These are phyloP conservation scores for Heliosperma pusillum DNA, from an alignment of 148 eudicot species.

Conservation along the genomic window DNA sequence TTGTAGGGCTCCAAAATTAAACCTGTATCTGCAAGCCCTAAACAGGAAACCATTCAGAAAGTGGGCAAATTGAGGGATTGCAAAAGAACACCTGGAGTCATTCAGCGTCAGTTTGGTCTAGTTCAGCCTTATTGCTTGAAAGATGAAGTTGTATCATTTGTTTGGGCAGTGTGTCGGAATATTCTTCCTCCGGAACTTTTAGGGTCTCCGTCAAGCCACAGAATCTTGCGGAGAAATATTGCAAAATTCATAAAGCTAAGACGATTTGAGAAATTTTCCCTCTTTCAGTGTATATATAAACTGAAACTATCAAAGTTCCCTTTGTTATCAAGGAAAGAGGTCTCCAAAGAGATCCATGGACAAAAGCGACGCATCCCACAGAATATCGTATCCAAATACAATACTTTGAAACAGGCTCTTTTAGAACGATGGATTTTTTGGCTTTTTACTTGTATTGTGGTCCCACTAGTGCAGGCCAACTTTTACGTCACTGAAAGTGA, in stretches of 20 bases:
- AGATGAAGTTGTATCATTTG: constrained; percentile 62
- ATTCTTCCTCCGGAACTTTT: constrained; percentile 61
- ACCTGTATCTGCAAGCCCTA: constrained; percentile 3
- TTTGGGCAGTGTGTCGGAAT: constrained; percentile 87
- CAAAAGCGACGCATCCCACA: neutral
- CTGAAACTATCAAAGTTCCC: constrained; percentile 59
- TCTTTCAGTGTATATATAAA: constrained; percentile 55
- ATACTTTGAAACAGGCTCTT: constrained; percentile 37
- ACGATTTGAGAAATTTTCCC: constrained; percentile 64
- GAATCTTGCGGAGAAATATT: constrained; percentile 62
- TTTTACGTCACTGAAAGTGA: constrained; percentile 90
- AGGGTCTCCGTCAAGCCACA: constrained; percentile 56
- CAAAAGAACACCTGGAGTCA: constrained; percentile 18
- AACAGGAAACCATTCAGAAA: constrained; percentile 16
- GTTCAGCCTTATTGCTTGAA: constrained; percentile 43
- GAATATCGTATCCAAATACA: constrained; percentile 13
- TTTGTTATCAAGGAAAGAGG: constrained; percentile 42
- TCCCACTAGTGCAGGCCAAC: constrained; percentile 69
- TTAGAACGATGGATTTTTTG: constrained; percentile 73
- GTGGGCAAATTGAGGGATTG: constrained; percentile 9
- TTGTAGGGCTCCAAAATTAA: constrained; percentile 17
- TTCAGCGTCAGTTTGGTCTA: constrained; percentile 36
- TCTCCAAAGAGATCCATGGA: constrained; percentile 19
- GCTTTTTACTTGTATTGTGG: constrained; percentile 60
- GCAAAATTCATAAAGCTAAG: constrained; percentile 55